Evolutionary conservation across 2,329 filamentous ascomycete genomes (phyloP), one percentile per base, ranked within the genome.

Genomic region (Exophiala aquamarina): DNA sequence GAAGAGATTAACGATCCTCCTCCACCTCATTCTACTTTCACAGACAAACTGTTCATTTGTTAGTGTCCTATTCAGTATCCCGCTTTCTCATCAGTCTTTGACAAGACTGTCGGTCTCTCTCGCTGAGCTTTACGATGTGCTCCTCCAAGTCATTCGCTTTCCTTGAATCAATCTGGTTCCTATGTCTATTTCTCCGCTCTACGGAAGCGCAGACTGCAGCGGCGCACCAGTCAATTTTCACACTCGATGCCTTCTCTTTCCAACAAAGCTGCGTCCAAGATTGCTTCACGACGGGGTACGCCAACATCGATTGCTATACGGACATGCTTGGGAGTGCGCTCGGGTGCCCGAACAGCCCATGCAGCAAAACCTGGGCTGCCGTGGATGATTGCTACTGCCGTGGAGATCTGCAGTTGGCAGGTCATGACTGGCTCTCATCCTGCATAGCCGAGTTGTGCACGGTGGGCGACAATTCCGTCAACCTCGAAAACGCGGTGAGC

Each of bases 381-480:
- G 32, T 36, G 7, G 32, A 43, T 43, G 29, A 43, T 3, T 43
- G 41, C 29, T 43, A 43, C 26, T 43, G 41, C 20, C 41, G 41
- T 9, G 32, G 28, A 36, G 41, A 43, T 35, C 28, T 43, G 8
- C 41, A 43, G 26, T 14, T 20, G 15, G 28, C 26, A 6, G 41
- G 28, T 19, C 15, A 43, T 18, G 26, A 43, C n/a, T 43, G 19
- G 11, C 32, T 43, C 3, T 34, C 41, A 7, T 15, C 13, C 14
- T 43, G 41, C 32, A 43, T 43, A 11, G 41, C 34, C 17, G 17
- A 35, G 13, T 14, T 20, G 18, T 43, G 41, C 32, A 34, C 26
- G 13, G 26, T 43, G 6, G 41, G 41, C 15, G 41, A 43, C 17
- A 36, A 34, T n/a, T 14, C 13, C 13, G 17, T 43, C 15, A 36